phyloP scores from a whole-genome alignment of 78 protist species.

The Tieghemostelium lacteum region DNA sequence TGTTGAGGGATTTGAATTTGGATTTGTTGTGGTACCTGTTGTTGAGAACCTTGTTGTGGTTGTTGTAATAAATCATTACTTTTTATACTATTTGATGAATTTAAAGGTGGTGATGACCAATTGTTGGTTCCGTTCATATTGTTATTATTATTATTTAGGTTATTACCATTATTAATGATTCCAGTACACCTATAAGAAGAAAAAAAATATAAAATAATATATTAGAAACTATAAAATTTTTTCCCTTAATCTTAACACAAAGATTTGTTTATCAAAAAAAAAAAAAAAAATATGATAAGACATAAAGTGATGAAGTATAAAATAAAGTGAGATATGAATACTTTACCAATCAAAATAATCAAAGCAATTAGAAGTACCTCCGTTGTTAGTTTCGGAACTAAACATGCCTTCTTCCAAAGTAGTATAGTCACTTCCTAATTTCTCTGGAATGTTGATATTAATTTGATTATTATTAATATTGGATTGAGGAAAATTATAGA shows the following conservation, averaged over 20 bases:
- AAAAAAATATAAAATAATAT: too few relatives aligned
- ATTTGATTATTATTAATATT: too few relatives aligned
- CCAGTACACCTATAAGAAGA: conserved; percentile 43
- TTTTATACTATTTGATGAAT: not conserved
- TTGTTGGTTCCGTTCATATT: not conserved
- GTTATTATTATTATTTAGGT: not conserved
- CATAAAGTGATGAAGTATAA: too few relatives aligned
- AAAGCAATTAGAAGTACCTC: too few relatives aligned
- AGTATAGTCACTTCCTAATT: not conserved
- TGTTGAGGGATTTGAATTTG: not conserved
- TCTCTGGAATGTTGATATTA: too few relatives aligned
- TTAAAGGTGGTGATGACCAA: too few relatives aligned
- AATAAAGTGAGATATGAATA: too few relatives aligned
- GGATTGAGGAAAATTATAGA: too few relatives aligned
- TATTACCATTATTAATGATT: conserved; percentile 13
- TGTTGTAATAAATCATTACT: conserved; percentile 3
- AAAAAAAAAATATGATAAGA: too few relatives aligned
- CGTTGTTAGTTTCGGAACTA: not conserved
- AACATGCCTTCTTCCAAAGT: not conserved
- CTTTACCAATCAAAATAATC: not conserved
- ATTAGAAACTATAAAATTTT: not conserved
- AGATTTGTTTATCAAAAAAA: too few relatives aligned
- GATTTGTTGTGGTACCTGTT: not conserved
- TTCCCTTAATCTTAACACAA: too few relatives aligned
- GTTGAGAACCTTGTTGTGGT: conserved; percentile 8